Evolutionary conservation across 768 basidiomycete species (phyloP).

Genomic region (Xerocomus brunneocitrinus): DNA sequence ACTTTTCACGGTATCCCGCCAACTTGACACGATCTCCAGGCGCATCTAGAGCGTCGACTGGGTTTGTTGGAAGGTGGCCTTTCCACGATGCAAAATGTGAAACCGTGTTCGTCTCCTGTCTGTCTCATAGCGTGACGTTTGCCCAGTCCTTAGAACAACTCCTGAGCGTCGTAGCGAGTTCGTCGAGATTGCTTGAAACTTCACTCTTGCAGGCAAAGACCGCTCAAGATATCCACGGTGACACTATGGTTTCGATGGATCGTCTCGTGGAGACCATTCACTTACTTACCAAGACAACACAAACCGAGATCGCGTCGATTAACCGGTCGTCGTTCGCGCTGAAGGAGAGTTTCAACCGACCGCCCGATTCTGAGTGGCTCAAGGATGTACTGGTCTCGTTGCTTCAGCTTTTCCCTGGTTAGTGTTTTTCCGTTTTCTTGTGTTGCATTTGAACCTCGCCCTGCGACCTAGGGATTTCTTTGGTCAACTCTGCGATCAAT

Average conservation of each 20-base stretch:
- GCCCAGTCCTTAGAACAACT: constrained; percentile 21
- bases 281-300: constrained; percentile 37
- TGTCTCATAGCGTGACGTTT: constrained; percentile 15
- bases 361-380: constrained; percentile 19
- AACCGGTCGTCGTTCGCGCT: constrained; percentile 38
- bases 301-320: constrained; percentile 43
- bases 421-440: constrained; percentile 8
- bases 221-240: constrained; percentile 34
- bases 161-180: constrained; percentile 11
- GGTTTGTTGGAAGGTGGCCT: constrained; percentile 23
- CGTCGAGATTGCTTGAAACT: constrained; percentile 29
- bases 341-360: constrained; percentile 25
- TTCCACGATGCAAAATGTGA: constrained; percentile 30
- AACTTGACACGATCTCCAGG: constrained; percentile 20
- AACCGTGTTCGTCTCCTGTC: constrained; percentile 5
- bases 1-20: constrained; percentile 1
- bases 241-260: constrained; percentile 33
- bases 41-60: constrained; percentile 28
- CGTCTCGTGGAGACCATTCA: constrained; percentile 35
- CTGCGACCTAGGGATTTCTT: constrained; percentile 8
- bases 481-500: constrained; percentile 12
- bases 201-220: constrained; percentile 30
- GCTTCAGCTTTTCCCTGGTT: constrained; percentile 22
- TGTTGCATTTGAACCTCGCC: background rate
- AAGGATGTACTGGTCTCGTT: constrained; percentile 12